These are phyloP conservation scores for Uronychia binucleata DNA, from an alignment of 73 alveolate species.

Conservation along the genomic window DNA sequence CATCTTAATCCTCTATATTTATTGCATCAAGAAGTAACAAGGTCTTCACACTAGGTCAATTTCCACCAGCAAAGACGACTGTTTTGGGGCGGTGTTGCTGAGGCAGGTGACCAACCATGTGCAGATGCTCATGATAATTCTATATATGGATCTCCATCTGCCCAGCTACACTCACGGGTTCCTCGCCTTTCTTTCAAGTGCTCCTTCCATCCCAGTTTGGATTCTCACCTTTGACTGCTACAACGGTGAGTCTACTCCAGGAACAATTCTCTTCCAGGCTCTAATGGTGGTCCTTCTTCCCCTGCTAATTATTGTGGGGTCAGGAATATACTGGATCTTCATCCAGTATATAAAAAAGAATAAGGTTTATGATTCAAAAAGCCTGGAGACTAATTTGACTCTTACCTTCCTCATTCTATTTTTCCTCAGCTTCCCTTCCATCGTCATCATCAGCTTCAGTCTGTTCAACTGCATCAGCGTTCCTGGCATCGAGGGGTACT, in stretches of 20 bases:
- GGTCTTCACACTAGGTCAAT: background rate
- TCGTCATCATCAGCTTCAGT: background rate
- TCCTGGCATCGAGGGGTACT: background rate
- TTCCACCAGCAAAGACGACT: background rate
- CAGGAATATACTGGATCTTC: background rate
- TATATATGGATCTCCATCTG: background rate
- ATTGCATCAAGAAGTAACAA: background rate
- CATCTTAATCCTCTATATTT: background rate
- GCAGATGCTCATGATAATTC: background rate
- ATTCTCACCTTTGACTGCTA: background rate
- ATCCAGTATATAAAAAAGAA: background rate
- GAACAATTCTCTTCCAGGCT: background rate
- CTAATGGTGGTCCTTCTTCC: background rate
- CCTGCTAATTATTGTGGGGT: background rate
- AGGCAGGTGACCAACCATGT: background rate
- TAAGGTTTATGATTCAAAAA: background rate
- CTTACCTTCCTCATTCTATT: background rate
- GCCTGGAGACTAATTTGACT: background rate
- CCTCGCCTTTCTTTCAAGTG: background rate
- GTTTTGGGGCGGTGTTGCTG: background rate
- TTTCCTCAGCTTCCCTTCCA: background rate
- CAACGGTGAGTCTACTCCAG: background rate
- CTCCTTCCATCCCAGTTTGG: slow-evolving; percentile 4
- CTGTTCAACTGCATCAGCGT: background rate
- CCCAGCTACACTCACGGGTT: background rate